Evolutionary conservation across 2,329 filamentous ascomycete species (phyloP), one percentile per base, ranked within the genome.

Genomic region (Domatiomyces globalis): DNA sequence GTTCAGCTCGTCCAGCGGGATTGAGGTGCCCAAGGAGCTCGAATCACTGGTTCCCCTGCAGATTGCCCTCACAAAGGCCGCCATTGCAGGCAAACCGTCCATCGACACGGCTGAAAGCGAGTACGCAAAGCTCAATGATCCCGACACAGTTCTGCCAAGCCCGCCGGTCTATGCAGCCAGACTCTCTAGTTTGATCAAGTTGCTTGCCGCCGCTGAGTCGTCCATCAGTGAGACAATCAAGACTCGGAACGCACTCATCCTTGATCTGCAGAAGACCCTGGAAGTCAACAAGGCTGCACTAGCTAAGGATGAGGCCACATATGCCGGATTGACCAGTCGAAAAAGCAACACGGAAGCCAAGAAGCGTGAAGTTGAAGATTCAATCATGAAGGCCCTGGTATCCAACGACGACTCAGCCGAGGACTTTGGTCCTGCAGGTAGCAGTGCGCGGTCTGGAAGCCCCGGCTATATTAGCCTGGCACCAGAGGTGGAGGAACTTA

Each of bases 121-220:
- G 59, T 95, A 87, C 63, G 80, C 84, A 48, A 94, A 90, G 66
- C 75, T 94, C 63, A 85, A 82, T 50, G 85, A 88, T 60, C 78
- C 87, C 0, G 73, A 75, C 25, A 77, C 77, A 0, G 73, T 78
- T 1, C 72, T 83, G 1, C 87, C 90, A 0, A 84, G 87, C 0
- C 83, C 89, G 0, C 89, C 92, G 1, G 89, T 98, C 18, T 87
- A 94, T 63, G 92, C 92, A 1, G 90, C 90, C 12, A 84, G 87
- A 25, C 78, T 98, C 7, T 89, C 86, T 58, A 85, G 87, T 2
- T 75, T 98, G n/a, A 76, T 96, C 50, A 95, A 92, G 71, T 85
- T 82, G 5, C 76, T 98, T 17, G 87, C 87, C 18, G 86, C 80
- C 57, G 92, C 92, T 2, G 89, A 98, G 67, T 86, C 81, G 50